Evolutionary conservation across 2,329 filamentous ascomycete genomes (phyloP).

Genomic region (Cladophialophora yegresii): DNA sequence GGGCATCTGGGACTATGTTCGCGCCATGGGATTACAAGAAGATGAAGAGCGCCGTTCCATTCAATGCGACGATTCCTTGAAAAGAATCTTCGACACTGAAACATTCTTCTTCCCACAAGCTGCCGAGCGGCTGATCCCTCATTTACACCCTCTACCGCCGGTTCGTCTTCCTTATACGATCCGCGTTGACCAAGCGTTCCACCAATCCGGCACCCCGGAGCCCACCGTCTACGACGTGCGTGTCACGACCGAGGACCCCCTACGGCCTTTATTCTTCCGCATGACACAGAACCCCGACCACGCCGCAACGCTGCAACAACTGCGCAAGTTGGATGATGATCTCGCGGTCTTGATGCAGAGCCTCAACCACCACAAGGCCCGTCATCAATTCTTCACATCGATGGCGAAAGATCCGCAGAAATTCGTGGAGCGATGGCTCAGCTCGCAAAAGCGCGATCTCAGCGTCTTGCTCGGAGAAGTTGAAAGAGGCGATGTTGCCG

Average conservation of each 20-base stretch:
- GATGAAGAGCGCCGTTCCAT: conserved; percentile 94
- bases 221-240: conserved; percentile 89
- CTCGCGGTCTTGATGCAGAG: conserved; percentile 81
- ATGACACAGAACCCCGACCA: conserved; percentile 71
- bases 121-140: conserved; percentile 73
- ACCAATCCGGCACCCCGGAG: conserved; percentile 60
- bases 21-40: conserved; percentile 80
- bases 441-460: conserved; percentile 85
- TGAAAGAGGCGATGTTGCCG: conserved; percentile 59
- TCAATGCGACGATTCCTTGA: conserved; percentile 80
- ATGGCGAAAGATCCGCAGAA: conserved; percentile 78
- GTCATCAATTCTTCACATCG: conserved; percentile 81
- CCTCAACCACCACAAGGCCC: conserved; percentile 80
- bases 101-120: conserved; percentile 83
- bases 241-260: conserved; percentile 79
- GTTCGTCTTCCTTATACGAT: conserved; percentile 89
- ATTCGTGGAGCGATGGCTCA: conserved; percentile 86
- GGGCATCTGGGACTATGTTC: conserved; percentile 94
- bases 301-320: conserved; percentile 71
- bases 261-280: conserved; percentile 63
- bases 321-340: conserved; percentile 78
- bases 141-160: conserved; percentile 77
- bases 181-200: conserved; percentile 82
- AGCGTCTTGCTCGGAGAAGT: conserved; percentile 85
- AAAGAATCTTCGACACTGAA: conserved; percentile 74